Base-by-base conservation (phyloP, 2,329 filamentous ascomycete species). In the Botrytis fragariae region DNA sequence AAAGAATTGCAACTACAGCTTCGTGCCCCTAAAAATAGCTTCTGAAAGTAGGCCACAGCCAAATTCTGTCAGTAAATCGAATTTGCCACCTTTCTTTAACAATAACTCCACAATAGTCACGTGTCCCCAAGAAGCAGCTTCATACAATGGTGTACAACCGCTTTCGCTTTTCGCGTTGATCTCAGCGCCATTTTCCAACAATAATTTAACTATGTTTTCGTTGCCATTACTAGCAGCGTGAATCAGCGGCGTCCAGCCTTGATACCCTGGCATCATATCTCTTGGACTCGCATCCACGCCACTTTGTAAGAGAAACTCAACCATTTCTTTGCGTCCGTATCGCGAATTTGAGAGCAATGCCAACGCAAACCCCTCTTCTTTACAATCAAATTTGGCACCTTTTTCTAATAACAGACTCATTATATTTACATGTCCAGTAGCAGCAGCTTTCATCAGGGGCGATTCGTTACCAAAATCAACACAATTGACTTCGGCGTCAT, bases 381-480 rank as follows among this genome's bases (percentile, higher is more conserved):
- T 35, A 4, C 32, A 35, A 35, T 35, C 32, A 3, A 35, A 35
- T 4, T 35, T 35, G 32, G 32, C 32, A 4, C 32, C 32, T 35
- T 35, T 35, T 2, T 35, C 32, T 4, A 35, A 35, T 35, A 35
- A 4, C 32, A 35, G n/a, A n/a, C n/a, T n/a, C n/a, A n/a, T n/a
- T n/a, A n/a, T n/a, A n/a, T n/a, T n/a, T n/a, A n/a, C n/a, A n/a
- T n/a, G n/a, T n/a, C n/a, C n/a, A n/a, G n/a, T n/a, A n/a, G n/a
- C n/a, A n/a, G 64, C 63, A 39, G 77, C 72, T 3, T n/a, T 25
- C n/a, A 22, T 25, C 6, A 45, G 44, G 63, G 29, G 77, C 75
- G n/a, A 10, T 82, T 29, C 5, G 51, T 69, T 37, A 45, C 12
- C 57, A 6, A 51, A 54, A 10, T 74, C 54, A 18, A 64, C 62